phyloP scores from a whole-genome alignment of 805 yeast genomes.

The Cyberlindnera subsufficiens region DNA sequence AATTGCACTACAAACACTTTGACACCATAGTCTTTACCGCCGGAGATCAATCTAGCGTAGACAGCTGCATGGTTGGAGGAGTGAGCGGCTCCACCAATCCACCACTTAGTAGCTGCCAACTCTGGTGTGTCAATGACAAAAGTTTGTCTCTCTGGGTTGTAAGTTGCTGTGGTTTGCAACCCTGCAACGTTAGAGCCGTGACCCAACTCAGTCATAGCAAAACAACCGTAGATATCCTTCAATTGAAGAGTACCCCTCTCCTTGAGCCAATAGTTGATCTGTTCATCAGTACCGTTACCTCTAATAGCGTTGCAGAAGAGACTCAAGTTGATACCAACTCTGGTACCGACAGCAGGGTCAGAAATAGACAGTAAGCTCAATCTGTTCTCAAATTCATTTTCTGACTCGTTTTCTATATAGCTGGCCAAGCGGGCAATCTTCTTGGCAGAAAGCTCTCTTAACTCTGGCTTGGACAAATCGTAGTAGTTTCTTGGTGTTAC shows the following conservation, averaged over 20 bases:
- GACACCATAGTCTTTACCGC: constrained; percentile 86
- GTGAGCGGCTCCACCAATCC: constrained; percentile 98
- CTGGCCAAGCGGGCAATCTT: constrained; percentile 57
- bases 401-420: constrained; percentile 45
- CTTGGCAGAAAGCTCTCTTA: constrained; percentile 53
- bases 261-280: constrained; percentile 76
- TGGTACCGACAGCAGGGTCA: constrained; percentile 77
- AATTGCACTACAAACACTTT: constrained; percentile 89
- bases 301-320: constrained; percentile 74
- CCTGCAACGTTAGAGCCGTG: constrained; percentile 95
- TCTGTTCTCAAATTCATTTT: constrained; percentile 46
- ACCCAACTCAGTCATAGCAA: constrained; percentile 89
- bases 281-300: constrained; percentile 85
- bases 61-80: constrained; percentile 84
- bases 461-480: constrained; percentile 49
- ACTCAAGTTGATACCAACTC: constrained; percentile 86
- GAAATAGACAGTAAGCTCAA: constrained; percentile 52
- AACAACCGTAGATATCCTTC: constrained; percentile 69
- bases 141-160: constrained; percentile 55
- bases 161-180: constrained; percentile 87
- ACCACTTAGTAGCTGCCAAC: constrained; percentile 93
- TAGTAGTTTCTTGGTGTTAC: constrained; percentile 48
- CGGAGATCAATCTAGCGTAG: constrained; percentile 76
- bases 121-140: constrained; percentile 82
- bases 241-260: constrained; percentile 57